Percentiles rank a stretch among this genome's conserved stretches.
These are phyloP conservation scores for Coemansia sp. DNA, from an alignment of 192 early-diverging fungal genomes.

Conservation along the genomic window DNA sequence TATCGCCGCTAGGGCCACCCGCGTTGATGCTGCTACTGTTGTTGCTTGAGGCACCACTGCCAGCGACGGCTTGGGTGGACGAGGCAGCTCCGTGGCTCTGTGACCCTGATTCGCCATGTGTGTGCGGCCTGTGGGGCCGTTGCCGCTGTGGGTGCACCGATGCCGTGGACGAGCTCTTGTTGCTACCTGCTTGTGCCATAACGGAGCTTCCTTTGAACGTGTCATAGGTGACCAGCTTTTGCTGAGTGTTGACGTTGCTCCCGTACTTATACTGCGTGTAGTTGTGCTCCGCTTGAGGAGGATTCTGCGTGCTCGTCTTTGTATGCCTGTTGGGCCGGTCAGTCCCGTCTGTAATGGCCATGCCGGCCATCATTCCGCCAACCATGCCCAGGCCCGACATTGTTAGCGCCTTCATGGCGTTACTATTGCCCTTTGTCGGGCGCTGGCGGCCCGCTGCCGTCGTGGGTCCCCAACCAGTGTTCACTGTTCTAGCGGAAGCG, in stretches of 20 bases:
- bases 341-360: neutral
- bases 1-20: neutral
- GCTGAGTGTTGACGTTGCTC: slow-evolving; percentile 28
- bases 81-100: neutral
- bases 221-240: slow-evolving; percentile 31
- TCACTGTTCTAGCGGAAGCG: neutral
- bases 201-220: slow-evolving; percentile 23
- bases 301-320: neutral
- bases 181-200: slow-evolving; percentile 20
- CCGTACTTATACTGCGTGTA: slow-evolving; percentile 28
- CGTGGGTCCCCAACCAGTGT: neutral
- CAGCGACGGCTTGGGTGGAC: neutral
- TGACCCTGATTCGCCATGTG: neutral
- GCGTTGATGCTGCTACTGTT: neutral
- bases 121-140: slow-evolving; percentile 2
- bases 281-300: slow-evolving; percentile 18
- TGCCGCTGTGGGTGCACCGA: slow-evolving; percentile 2
- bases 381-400: neutral
- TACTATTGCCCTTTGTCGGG: neutral
- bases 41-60: slow-evolving; percentile 3
- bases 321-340: neutral
- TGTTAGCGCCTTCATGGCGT: neutral
- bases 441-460: neutral
- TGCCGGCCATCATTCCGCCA: slow-evolving; percentile 1
- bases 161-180: slow-evolving; percentile 6